Percentiles rank a stretch among this genome's conserved stretches.
These are phyloP conservation scores for Paramyrothecium sp. DNA, from an alignment of 2,329 filamentous ascomycete species.

Conservation along the genomic window DNA sequence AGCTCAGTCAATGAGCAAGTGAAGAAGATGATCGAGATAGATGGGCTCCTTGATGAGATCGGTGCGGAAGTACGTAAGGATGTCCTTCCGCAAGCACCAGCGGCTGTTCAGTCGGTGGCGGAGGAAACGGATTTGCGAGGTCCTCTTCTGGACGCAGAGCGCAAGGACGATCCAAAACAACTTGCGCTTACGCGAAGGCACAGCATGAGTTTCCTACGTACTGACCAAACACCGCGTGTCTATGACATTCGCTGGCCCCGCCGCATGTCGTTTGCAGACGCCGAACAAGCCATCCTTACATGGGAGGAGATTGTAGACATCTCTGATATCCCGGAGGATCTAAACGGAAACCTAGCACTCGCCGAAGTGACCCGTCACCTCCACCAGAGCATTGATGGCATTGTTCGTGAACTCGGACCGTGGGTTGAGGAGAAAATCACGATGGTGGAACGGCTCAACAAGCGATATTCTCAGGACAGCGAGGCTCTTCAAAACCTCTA, in stretches of 20 bases:
- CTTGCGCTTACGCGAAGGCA: slow-evolving; percentile 60
- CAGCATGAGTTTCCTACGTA: slow-evolving; percentile 43
- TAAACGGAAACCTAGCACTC: slow-evolving; percentile 27
- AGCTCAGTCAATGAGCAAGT: slow-evolving; percentile 19
- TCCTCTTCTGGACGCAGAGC: slow-evolving; percentile 47
- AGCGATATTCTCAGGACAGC: slow-evolving; percentile 60
- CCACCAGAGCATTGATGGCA: slow-evolving; percentile 47
- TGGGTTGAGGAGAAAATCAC: slow-evolving; percentile 62
- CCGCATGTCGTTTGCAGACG: slow-evolving; percentile 72
- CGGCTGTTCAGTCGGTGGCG: slow-evolving; percentile 56
- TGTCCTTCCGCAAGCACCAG: slow-evolving; percentile 44
- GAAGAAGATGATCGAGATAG: slow-evolving; percentile 16
- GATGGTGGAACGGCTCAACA: slow-evolving; percentile 58
- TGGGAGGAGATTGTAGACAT: slow-evolving; percentile 59
- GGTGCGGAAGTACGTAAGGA: slow-evolving; percentile 42
- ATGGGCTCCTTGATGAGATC: slow-evolving; percentile 22
- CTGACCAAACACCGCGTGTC: slow-evolving; percentile 26
- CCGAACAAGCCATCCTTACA: slow-evolving; percentile 69
- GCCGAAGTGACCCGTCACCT: slow-evolving; percentile 57
- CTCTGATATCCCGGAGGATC: slow-evolving; percentile 24
- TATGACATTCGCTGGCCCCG: slow-evolving; percentile 67
- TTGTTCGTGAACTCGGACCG: slow-evolving; percentile 52
- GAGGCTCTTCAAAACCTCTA: slow-evolving; percentile 67
- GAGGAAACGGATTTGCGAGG: slow-evolving; percentile 60
- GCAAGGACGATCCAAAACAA: slow-evolving; percentile 40